Percentiles rank a stretch among this genome's conserved stretches.
Evolutionary conservation across 2,329 filamentous ascomycete genomes (phyloP).

Genomic region (Colletotrichum gigasporum): DNA sequence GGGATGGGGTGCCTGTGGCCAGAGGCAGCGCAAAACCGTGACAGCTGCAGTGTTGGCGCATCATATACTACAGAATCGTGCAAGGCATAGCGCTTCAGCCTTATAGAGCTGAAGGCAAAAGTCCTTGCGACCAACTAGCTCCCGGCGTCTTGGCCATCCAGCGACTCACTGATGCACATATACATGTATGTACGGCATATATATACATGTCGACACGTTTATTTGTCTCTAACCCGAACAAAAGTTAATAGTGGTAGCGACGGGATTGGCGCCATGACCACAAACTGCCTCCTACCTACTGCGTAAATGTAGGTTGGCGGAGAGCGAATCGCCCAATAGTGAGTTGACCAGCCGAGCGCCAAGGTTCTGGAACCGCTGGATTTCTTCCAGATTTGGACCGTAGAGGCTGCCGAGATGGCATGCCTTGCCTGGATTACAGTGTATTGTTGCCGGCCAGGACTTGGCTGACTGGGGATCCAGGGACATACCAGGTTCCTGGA

Average conservation of each 20-base stretch:
- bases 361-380: not conserved
- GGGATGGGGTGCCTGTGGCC: too few species aligned
- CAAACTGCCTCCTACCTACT: not conserved
- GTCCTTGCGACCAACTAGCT: too few species aligned
- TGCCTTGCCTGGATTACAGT: not conserved
- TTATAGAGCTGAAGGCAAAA: too few species aligned
- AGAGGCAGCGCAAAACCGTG: too few species aligned
- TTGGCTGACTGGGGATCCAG: not conserved
- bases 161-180: too few species aligned
- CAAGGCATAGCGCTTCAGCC: too few species aligned
- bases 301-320: not conserved
- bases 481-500: slow-evolving; percentile 15
- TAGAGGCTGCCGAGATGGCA: not conserved
- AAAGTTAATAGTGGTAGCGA: not conserved
- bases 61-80: too few species aligned
- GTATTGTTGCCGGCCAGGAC: not conserved
- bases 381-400: not conserved
- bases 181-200: too few species aligned
- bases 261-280: not conserved
- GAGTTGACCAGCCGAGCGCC: not conserved
- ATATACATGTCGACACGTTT: too few species aligned
- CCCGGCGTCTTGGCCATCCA: not conserved
- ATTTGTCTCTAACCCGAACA: not conserved
- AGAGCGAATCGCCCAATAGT: not conserved
- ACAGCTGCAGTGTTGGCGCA: too few species aligned